Evolutionary conservation across 371 early-diverging fungal genomes (phyloP).

Genomic region (Smittium culicis): DNA sequence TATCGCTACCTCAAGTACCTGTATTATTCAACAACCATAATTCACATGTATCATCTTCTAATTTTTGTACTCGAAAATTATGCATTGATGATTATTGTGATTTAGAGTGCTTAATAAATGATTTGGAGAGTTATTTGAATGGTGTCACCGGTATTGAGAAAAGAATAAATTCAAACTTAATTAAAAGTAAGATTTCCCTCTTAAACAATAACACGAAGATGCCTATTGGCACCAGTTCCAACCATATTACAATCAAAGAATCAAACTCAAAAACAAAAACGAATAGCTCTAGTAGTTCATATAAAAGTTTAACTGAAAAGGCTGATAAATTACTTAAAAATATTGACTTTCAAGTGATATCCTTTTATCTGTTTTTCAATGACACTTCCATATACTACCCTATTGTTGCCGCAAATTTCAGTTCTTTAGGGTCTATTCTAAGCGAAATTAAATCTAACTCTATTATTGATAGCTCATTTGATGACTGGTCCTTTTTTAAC

Average conservation of each 20-base stretch:
- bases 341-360: not conserved
- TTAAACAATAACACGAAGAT: not conserved
- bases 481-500: not conserved
- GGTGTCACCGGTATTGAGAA: not conserved
- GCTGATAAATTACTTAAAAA: not conserved
- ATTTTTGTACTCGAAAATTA: not conserved
- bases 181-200: not conserved
- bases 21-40: not conserved
- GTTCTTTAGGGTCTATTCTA: not conserved
- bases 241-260: not conserved
- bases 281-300: not conserved
- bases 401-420: not conserved
- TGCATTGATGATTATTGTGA: not conserved
- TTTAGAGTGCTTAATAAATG: not conserved
- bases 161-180: not conserved
- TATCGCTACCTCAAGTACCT: not conserved
- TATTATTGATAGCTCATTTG: not conserved
- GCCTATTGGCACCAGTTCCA: not conserved
- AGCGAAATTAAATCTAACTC: not conserved
- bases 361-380: not conserved
- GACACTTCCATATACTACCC: not conserved
- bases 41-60: not conserved
- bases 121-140: not conserved
- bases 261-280: not conserved
- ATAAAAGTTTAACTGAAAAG: not conserved